These are phyloP conservation scores for Emydomyces testavorans DNA, from an alignment of 2,329 filamentous ascomycete species.

Conservation along the genomic window DNA sequence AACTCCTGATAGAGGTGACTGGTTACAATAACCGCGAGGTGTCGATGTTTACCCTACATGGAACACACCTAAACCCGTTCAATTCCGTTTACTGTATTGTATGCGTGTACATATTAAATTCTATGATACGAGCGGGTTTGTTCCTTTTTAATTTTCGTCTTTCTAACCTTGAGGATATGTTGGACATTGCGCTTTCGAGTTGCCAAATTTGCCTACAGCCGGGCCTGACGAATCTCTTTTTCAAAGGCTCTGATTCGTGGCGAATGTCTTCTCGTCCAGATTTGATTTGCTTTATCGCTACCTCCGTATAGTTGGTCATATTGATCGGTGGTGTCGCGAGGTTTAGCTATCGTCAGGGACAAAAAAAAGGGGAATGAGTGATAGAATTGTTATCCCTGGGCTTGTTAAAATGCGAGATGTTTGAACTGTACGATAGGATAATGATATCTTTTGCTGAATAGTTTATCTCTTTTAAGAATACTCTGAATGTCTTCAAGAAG, in stretches of 20 bases:
- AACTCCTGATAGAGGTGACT: not conserved
- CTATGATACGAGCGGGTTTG: not conserved
- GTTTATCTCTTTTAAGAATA: not conserved
- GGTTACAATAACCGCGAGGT: not conserved
- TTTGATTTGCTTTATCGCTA: not conserved
- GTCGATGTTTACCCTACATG: not conserved
- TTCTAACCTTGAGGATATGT: not conserved
- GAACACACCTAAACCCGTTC: not conserved
- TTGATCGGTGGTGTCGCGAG: not conserved
- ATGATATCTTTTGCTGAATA: constrained; percentile 1
- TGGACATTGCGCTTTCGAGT: not conserved
- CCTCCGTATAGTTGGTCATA: not conserved
- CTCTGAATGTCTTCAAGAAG: too few species aligned
- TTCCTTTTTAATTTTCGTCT: not conserved
- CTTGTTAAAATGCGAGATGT: constrained; percentile 1
- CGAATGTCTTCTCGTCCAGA: not conserved
- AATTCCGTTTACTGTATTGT: not conserved
- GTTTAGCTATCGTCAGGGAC: not conserved
- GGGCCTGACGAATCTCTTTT: not conserved
- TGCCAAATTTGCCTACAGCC: not conserved
- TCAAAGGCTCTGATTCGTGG: not conserved
- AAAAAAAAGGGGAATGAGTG: not conserved
- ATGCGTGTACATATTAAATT: constrained; percentile 1
- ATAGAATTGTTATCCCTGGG: not conserved
- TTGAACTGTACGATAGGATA: constrained; percentile 11